Percentiles rank a stretch among this genome's conserved stretches.
These are phyloP conservation scores for Pythium folliculosum DNA, from an alignment of 352 stramenopile genomes.

Conservation along the genomic window DNA sequence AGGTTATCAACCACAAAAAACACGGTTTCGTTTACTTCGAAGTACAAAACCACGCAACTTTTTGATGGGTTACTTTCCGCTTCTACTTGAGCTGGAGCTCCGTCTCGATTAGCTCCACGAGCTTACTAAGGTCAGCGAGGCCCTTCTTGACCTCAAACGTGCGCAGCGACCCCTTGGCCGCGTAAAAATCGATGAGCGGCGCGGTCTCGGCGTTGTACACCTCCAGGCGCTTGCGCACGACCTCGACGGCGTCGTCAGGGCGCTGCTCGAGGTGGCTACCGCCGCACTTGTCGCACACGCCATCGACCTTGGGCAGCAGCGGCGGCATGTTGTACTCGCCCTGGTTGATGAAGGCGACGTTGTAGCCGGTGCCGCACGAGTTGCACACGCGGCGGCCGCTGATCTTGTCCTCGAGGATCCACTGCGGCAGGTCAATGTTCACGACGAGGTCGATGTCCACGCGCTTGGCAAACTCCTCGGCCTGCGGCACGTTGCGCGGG, in stretches of 20 bases:
- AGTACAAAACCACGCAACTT: too few species aligned
- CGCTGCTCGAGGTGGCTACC: slow-evolving; percentile 74
- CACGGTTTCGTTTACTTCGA: not conserved
- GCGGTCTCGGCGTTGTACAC: slow-evolving; percentile 90
- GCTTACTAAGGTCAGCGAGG: slow-evolving; percentile 76
- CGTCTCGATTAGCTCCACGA: slow-evolving; percentile 67
- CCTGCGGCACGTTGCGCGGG: slow-evolving; percentile 87
- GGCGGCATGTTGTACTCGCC: slow-evolving; percentile 90
- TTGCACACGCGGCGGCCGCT: slow-evolving; percentile 83
- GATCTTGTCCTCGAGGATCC: slow-evolving; percentile 90
- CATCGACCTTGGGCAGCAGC: slow-evolving; percentile 83
- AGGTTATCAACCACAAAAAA: not conserved
- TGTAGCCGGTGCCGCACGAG: slow-evolving; percentile 85
- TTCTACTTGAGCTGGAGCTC: slow-evolving; percentile 54
- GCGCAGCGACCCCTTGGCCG: slow-evolving; percentile 63
- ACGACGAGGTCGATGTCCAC: slow-evolving; percentile 79
- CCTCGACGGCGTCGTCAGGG: slow-evolving; percentile 77
- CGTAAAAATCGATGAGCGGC: slow-evolving; percentile 88
- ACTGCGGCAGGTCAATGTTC: slow-evolving; percentile 88
- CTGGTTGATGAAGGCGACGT: slow-evolving; percentile 86
- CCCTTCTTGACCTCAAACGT: slow-evolving; percentile 89
- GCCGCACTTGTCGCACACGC: slow-evolving; percentile 82
- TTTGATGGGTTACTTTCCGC: too few species aligned
- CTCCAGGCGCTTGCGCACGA: slow-evolving; percentile 78
- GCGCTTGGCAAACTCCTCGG: slow-evolving; percentile 80